Evolutionary conservation across 2,329 filamentous ascomycete genomes (phyloP).

Genomic region (Fonsecaea pugnacius): DNA sequence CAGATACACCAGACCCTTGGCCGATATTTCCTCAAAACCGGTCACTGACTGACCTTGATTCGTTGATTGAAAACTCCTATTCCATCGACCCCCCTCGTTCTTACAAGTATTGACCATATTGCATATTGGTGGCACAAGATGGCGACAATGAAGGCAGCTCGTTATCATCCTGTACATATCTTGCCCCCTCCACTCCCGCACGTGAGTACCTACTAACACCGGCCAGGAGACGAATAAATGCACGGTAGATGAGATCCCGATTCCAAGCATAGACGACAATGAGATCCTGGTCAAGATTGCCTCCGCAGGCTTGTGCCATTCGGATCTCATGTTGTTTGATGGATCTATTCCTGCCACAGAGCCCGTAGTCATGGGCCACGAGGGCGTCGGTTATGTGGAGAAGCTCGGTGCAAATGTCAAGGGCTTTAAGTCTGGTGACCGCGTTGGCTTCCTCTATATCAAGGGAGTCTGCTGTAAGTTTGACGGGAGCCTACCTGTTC

Average conservation of each 20-base stretch:
- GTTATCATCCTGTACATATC: conserved; percentile 12
- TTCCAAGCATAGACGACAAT: conserved; percentile 10
- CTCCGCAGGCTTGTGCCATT: conserved; percentile 19
- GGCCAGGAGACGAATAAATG: conserved; percentile 12
- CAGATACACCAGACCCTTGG: no score
- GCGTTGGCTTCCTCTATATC: conserved; percentile 20
- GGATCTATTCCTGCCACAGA: conserved; percentile 20
- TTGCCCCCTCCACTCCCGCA: background rate
- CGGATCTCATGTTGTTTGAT: conserved; percentile 21
- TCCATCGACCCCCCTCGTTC: background rate
- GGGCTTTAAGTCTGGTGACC: conserved; percentile 18
- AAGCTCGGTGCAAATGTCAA: conserved; percentile 13
- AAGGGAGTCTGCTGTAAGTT: conserved; percentile 21
- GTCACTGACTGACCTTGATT: background rate
- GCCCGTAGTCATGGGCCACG: conserved; percentile 21
- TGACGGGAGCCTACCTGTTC: background rate
- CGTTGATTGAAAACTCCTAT: background rate
- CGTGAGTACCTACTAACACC: background rate
- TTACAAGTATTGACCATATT: background rate
- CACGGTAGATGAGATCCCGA: conserved; percentile 13
- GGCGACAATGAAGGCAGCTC: conserved; percentile 16
- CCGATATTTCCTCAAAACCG: no score
- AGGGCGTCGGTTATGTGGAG: conserved; percentile 18
- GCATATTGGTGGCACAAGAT: background rate
- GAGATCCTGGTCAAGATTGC: conserved; percentile 20